phyloP scores from a whole-genome alignment of 1,284 basidiomycete genomes.

The Rhodotorula sp. region DNA sequence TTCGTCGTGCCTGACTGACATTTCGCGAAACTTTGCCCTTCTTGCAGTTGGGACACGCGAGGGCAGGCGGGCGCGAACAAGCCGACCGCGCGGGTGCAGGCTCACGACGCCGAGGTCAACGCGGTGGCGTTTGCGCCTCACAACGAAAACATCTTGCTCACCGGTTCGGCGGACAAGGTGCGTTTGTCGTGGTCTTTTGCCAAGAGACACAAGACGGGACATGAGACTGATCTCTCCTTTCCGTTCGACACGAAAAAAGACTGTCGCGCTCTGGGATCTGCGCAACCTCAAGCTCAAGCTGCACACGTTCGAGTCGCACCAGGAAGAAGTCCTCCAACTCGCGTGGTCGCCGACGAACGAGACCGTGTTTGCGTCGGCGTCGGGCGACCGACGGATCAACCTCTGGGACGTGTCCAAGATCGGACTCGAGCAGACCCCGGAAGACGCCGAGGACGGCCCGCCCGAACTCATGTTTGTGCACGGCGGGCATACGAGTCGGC shows the following conservation, averaged over 20 bases:
- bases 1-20: not conserved
- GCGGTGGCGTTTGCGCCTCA: conserved; percentile 86
- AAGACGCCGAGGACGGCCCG: conserved; percentile 94
- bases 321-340: conserved; percentile 89
- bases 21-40: not conserved
- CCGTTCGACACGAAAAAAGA: conserved; percentile 61
- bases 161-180: conserved; percentile 92
- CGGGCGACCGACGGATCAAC: conserved; percentile 87
- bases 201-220: not conserved
- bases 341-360: conserved; percentile 92
- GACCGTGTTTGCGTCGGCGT: conserved; percentile 87
- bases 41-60: conserved; percentile 84
- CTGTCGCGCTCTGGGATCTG: conserved; percentile 83
- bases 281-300: conserved; percentile 75
- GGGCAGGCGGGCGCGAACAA: conserved; percentile 58
- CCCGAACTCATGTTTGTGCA: conserved; percentile 91
- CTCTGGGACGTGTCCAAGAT: conserved; percentile 94
- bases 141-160: conserved; percentile 78
- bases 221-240: not conserved
- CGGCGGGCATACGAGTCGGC: conserved; percentile 54
- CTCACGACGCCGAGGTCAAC: conserved; percentile 87
- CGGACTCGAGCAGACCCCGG: conserved; percentile 92
- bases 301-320: conserved; percentile 89
- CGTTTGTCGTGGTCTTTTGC: conserved; percentile 28
- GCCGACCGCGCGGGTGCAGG: conserved; percentile 72